phyloP scores from a whole-genome alignment of 768 basidiomycete genomes.

The Leccinum subtestaceum region DNA sequence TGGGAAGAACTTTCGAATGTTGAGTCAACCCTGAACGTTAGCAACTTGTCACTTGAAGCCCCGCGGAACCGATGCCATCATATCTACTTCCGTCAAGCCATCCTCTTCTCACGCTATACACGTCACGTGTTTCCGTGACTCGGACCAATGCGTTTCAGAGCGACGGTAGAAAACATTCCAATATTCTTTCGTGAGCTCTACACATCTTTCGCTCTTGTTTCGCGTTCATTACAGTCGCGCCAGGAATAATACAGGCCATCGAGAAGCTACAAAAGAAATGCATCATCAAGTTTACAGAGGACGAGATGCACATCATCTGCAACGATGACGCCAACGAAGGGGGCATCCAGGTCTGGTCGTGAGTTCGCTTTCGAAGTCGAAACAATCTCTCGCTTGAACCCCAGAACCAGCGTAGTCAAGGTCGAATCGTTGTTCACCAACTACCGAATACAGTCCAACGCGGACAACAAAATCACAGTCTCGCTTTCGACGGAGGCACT shows the following conservation, averaged over 20 bases:
- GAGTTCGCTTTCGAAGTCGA: constrained; percentile 35
- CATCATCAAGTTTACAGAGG: constrained; percentile 74
- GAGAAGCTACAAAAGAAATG: constrained; percentile 85
- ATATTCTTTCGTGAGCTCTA: constrained; percentile 49
- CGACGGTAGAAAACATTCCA: constrained; percentile 54
- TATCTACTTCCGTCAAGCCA: constrained; percentile 2
- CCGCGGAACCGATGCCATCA: constrained; percentile 13
- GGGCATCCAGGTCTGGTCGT: constrained; percentile 87
- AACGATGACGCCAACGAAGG: constrained; percentile 76
- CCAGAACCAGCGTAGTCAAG: constrained; percentile 52
- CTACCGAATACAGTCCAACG: constrained; percentile 86
- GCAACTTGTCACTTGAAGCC: constrained; percentile 2
- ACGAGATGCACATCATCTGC: constrained; percentile 80
- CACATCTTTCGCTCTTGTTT: not conserved
- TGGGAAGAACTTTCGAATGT: constrained; percentile 12
- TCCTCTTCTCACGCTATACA: not conserved
- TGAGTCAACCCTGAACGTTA: constrained; percentile 4
- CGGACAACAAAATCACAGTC: constrained; percentile 77
- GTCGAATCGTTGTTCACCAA: constrained; percentile 64
- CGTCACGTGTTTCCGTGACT: constrained; percentile 18
- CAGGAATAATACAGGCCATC: constrained; percentile 77
- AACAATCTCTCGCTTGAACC: constrained; percentile 6
- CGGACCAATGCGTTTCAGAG: constrained; percentile 58
- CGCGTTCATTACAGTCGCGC: not conserved
- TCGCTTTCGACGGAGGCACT: constrained; percentile 73